phyloP scores from a whole-genome alignment of 163 green algal species.

The Chlorella variabilis region DNA sequence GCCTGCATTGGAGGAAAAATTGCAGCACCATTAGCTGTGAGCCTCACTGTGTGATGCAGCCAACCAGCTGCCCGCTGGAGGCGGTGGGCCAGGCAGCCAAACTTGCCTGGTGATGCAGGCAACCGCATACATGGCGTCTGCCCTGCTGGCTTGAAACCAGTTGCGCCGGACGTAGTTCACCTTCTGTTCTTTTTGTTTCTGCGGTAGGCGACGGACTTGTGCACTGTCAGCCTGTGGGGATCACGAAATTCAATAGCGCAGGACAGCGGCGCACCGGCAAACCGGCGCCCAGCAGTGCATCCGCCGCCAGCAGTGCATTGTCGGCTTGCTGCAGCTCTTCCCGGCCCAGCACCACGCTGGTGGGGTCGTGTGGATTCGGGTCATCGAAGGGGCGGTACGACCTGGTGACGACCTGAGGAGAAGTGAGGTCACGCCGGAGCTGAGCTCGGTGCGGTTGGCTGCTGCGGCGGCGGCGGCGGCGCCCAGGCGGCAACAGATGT shows the following conservation, averaged over 20 bases:
- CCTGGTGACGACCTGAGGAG: not conserved
- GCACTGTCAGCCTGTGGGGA: too few relatives aligned
- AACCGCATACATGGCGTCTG: conserved; percentile 7
- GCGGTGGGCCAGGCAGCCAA: too few relatives aligned
- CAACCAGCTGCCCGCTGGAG: too few relatives aligned
- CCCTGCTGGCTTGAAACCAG: conserved; percentile 7
- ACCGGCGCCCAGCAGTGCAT: not conserved
- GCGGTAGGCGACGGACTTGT: too few relatives aligned
- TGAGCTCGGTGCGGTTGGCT: too few relatives aligned
- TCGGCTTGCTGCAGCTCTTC: not conserved
- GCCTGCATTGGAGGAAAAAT: conserved; percentile 15
- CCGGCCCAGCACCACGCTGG: not conserved
- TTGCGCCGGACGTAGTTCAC: conserved; percentile 6
- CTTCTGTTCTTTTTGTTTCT: not conserved
- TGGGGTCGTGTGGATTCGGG: not conserved
- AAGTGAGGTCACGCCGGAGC: too few relatives aligned
- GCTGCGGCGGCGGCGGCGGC: too few relatives aligned
- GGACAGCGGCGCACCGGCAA: not conserved
- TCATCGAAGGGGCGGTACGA: conserved; percentile 10
- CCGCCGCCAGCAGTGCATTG: not conserved
- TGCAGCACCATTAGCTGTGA: too few relatives aligned
- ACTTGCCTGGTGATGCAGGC: not conserved
- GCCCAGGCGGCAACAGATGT: too few relatives aligned
- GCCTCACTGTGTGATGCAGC: too few relatives aligned
- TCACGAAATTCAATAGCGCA: too few relatives aligned